Evolutionary conservation across 768 basidiomycete genomes (phyloP), one percentile per base, ranked within the genome.

Genomic region (Termitomyces eurrhizus): DNA sequence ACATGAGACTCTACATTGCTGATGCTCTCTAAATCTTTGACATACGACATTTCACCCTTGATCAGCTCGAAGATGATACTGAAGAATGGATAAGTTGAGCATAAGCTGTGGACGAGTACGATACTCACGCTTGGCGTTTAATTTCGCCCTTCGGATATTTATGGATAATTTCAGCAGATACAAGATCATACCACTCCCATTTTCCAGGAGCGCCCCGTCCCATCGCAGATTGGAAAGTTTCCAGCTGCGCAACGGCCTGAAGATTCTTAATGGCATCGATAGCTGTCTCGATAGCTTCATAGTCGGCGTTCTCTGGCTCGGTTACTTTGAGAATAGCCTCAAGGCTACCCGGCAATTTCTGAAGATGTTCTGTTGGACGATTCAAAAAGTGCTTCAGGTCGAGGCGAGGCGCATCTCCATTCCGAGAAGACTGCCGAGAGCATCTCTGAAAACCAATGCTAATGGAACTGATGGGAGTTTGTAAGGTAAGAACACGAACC

Each of bases 21-120:
- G 49, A 97, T 89, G 58, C 88, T 90, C 73, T 94, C 91, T 60
- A 97, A 73, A 77, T 97, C 94, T 66, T 88, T 91, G 32, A 96
- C 94, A 69, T 95, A 97, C 32, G 87, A 85, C 93, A 96, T 96
- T 72, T 97, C 94, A 64, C 92, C 91, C 72, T 96, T 92, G 72
- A 97, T 96, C 62, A 96, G 73, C 76, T 97, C 94, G 68, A 95
- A 97, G 54, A 96, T 94, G 67, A 94, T 87, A 48, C 93, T 94
- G 64, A 51, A 41, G 59, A 35, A 26, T 75, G 75, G 16, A 26
- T 39, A 39, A 54, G 48, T 45, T 48, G 51, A 32, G 26, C n/a
- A 26, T 7, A 24, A 16, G 7, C 39, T 21, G 14, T 12, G 7
- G 8, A 41, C 14, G 21, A 26, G 26, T 26, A 45, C 21, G 4